phyloP scores from a whole-genome alignment of 306 rosid genomes.

The Dryas alaskensis region DNA sequence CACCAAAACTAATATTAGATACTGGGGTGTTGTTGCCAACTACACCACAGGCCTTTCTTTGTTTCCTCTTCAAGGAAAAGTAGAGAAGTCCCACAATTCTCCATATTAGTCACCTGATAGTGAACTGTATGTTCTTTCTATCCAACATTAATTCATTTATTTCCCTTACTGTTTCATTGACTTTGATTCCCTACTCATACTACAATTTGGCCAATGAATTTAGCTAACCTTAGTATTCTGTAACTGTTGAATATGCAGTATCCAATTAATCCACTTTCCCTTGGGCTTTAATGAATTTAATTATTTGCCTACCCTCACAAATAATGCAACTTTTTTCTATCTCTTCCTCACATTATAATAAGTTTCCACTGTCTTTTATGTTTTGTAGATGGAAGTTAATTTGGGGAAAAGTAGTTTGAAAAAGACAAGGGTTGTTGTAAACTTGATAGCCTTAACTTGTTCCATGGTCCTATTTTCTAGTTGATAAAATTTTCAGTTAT shows the following conservation, averaged over 20 bases:
- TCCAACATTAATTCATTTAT: slow-evolving; percentile 26
- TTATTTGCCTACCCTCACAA: too few species aligned
- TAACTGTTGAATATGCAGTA: neutral
- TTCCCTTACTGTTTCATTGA: slow-evolving; percentile 13
- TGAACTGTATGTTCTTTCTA: slow-evolving; percentile 26
- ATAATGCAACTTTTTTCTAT: too few species aligned
- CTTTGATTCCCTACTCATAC: slow-evolving; percentile 25
- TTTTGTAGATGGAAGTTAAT: neutral
- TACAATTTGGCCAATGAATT: slow-evolving; percentile 22
- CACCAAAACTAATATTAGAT: neutral
- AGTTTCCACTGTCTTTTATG: neutral
- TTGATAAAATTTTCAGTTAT: too few species aligned
- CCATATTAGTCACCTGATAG: slow-evolving; percentile 24
- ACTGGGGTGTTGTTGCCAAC: too few species aligned
- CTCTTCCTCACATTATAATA: too few species aligned
- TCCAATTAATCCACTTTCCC: neutral
- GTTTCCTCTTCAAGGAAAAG: slow-evolving; percentile 19
- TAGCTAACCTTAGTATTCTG: slow-evolving; percentile 1
- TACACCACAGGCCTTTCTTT: neutral
- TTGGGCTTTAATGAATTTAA: neutral
- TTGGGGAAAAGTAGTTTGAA: neutral
- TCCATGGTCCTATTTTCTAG: too few species aligned
- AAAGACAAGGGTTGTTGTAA: neutral
- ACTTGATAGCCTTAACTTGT: neutral
- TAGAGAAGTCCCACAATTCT: slow-evolving; percentile 13